phyloP scores from a whole-genome alignment of 768 basidiomycete species.

The Phylloporus sp. region DNA sequence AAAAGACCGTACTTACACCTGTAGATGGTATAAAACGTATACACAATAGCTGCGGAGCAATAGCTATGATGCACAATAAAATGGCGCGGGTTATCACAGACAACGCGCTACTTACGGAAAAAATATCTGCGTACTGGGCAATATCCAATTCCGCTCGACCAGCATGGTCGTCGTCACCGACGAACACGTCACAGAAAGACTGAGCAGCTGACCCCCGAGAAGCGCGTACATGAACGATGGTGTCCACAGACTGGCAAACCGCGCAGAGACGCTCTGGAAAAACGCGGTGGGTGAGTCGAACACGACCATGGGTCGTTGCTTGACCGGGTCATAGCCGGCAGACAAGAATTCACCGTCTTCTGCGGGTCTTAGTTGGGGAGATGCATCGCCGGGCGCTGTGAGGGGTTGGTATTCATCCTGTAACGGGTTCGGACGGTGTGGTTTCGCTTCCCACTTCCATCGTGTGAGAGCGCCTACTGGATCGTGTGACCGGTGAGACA shows the following conservation, averaged over 20 bases:
- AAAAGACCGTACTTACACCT: constrained; percentile 51
- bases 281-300: constrained; percentile 21
- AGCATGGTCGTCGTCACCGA: constrained; percentile 75
- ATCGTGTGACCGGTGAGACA: background rate
- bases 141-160: constrained; percentile 57
- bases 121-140: constrained; percentile 77
- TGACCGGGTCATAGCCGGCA: background rate
- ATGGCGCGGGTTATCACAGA: background rate
- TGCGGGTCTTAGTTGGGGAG: constrained; percentile 1
- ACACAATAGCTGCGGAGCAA: constrained; percentile 63
- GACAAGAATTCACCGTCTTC: constrained; percentile 1
- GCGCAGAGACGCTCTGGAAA: constrained; percentile 13
- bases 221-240: constrained; percentile 25
- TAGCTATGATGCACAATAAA: constrained; percentile 46
- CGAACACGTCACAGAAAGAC: constrained; percentile 19
- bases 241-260: constrained; percentile 28
- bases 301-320: constrained; percentile 15
- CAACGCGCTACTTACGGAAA: constrained; percentile 55
- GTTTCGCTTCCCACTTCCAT: constrained; percentile 16
- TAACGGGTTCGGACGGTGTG: constrained; percentile 10
- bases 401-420: constrained; percentile 26
- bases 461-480: constrained; percentile 5
- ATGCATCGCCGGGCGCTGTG: background rate
- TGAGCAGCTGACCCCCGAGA: constrained; percentile 27
- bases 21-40: constrained; percentile 88